phyloP scores from a whole-genome alignment of 306 rosid species.

The Hippophae rhamnoides region DNA sequence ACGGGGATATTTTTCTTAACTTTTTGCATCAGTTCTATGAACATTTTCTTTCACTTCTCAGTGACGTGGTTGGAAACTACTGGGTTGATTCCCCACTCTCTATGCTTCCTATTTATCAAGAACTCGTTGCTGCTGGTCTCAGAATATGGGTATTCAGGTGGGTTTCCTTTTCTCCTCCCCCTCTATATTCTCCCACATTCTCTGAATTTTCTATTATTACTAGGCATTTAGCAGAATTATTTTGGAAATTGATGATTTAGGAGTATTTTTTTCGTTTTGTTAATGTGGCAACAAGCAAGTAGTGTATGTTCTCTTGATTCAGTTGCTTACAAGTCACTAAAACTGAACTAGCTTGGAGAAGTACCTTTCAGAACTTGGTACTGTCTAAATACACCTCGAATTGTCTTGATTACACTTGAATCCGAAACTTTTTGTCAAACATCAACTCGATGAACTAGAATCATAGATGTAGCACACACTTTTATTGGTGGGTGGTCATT shows the following conservation, averaged over 20 bases:
- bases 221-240: conserved; percentile 1
- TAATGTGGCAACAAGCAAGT: too few species aligned
- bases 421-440: too few species aligned
- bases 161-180: neutral
- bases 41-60: conserved; percentile 24
- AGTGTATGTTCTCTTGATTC: too few species aligned
- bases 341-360: too few species aligned
- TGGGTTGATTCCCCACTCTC: conserved; percentile 90
- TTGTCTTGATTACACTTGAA: too few species aligned
- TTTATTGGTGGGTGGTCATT: too few species aligned
- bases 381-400: too few species aligned
- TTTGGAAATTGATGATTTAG: conserved; percentile 5
- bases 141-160: conserved; percentile 91
- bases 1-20: conserved; percentile 5
- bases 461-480: too few species aligned
- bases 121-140: conserved; percentile 67
- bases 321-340: too few species aligned
- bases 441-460: too few species aligned
- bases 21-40: conserved; percentile 2
- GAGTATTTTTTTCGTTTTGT: neutral
- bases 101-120: conserved; percentile 86
- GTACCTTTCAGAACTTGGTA: too few species aligned
- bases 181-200: neutral
- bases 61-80: conserved; percentile 62
- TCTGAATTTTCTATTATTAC: neutral